Base-by-base conservation (phyloP, 768 basidiomycete species). In the Hortiboletus campestris region DNA sequence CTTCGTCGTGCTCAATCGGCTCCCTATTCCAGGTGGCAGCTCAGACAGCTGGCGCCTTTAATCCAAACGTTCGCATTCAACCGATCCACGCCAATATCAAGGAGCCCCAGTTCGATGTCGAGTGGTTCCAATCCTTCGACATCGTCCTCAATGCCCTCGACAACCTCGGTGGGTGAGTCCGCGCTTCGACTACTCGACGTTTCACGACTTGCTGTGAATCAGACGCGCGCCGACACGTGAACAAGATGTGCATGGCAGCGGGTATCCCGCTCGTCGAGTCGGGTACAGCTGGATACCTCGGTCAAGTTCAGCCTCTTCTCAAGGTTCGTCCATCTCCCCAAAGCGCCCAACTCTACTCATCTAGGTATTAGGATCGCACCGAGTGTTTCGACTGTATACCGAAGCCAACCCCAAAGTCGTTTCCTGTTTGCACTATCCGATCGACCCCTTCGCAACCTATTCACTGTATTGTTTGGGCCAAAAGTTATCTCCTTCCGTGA, bases 381-480 rank as follows among this genome's bases (percentile, higher is more conserved):
- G 95, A 98, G 67, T 99, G 97, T 72, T 98, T 95, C 66, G 95
- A 98, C 67, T 99, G 97, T 63, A 80, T 91, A n/a, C 83, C 88
- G 6, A 98, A 98, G 69, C 88, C 89, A 1, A 89, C 90, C 0
- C 94, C 94, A 0, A 98, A 94, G 69, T 89, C 92, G 0, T 98
- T 93, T 67, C 95, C 97, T 0, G 95, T 98, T 11, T 99, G 97
- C 70, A 98, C 97, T 0, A 98, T 99, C 61, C 86, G 96, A 38
- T 93, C 93, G 3, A 98, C 97, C 0, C 97, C 97, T 0, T 92
- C 89, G 54, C 95, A 96, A 60, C 94, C 97, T 0, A 97, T 98
- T 48, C 97, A 99, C 65, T 99, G 96, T 66, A 98, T 99, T 46
- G 95, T 98, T 3, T 99, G 97, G 97, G 94, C 93, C 31, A 99